phyloP scores from a whole-genome alignment of 352 stramenopile genomes.

The Pythium coloratum region DNA sequence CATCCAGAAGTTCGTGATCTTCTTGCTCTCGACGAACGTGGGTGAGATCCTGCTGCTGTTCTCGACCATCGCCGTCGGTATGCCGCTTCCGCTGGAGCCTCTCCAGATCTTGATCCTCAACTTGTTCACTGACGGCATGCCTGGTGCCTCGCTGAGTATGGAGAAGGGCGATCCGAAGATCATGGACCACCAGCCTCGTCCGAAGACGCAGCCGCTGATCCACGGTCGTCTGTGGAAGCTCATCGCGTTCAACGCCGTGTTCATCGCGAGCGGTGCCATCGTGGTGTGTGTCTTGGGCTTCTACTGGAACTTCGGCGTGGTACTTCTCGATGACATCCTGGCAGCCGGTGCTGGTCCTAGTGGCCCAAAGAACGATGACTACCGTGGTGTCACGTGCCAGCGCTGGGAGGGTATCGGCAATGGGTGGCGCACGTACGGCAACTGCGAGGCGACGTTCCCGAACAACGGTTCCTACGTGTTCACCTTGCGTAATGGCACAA shows the following conservation, averaged over 20 bases:
- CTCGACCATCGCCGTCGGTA: slow-evolving; percentile 34
- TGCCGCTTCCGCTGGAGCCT: slow-evolving; percentile 82
- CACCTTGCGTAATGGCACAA: too few species aligned
- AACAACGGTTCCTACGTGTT: too few species aligned
- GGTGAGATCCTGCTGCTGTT: slow-evolving; percentile 81
- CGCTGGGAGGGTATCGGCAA: too few species aligned
- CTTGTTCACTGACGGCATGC: slow-evolving; percentile 90
- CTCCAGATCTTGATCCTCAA: slow-evolving; percentile 96
- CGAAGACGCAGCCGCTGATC: slow-evolving; percentile 34
- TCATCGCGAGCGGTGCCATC: slow-evolving; percentile 24
- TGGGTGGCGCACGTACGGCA: too few species aligned
- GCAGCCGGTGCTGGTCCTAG: slow-evolving; percentile 33
- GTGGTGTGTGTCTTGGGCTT: too few species aligned
- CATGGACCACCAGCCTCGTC: slow-evolving; percentile 31
- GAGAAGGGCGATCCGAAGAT: slow-evolving; percentile 33
- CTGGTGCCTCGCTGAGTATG: slow-evolving; percentile 32
- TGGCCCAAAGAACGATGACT: slow-evolving; percentile 43
- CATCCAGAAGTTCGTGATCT: slow-evolving; percentile 95
- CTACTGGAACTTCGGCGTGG: too few species aligned
- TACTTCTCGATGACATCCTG: too few species aligned
- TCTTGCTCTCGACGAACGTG: slow-evolving; percentile 94
- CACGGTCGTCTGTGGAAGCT: slow-evolving; percentile 37
- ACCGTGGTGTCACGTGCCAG: slow-evolving; percentile 35
- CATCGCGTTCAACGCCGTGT: slow-evolving; percentile 29
- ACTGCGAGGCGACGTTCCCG: too few species aligned